Evolutionary conservation across 306 rosid genomes (phyloP).

Genomic region (Geum urbanum): DNA sequence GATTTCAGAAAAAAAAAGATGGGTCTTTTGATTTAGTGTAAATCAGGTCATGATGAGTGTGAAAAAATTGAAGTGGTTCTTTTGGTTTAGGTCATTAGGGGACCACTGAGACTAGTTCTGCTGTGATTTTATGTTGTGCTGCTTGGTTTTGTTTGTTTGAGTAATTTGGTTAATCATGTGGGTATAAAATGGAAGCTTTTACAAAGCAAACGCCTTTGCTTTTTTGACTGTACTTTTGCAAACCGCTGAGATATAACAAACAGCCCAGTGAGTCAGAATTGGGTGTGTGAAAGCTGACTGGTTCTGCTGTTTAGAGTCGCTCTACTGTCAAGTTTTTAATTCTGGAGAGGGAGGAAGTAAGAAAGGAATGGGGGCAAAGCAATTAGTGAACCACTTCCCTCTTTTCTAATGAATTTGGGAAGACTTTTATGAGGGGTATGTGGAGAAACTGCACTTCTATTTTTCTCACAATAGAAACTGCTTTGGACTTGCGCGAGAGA

Average conservation of each 20-base stretch:
- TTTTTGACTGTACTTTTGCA: constrained; percentile 18
- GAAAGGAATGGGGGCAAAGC: not conserved
- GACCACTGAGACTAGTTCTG: constrained; percentile 30
- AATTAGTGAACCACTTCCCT: constrained; percentile 12
- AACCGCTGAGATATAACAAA: not conserved
- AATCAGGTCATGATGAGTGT: constrained; percentile 13
- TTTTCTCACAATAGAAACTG: constrained; percentile 16
- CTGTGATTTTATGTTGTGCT: constrained; percentile 17
- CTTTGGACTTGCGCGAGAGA: constrained; percentile 32
- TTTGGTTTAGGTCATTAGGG: constrained; percentile 14
- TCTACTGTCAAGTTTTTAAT: not conserved
- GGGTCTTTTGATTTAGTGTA: constrained; percentile 17
- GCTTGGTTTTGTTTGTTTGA: constrained; percentile 13
- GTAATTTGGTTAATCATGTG: constrained; percentile 23
- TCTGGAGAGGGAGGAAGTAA: not conserved
- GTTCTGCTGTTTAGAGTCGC: not conserved
- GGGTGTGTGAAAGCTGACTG: constrained; percentile 2
- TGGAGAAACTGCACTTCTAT: constrained; percentile 15
- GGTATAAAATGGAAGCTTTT: constrained; percentile 15
- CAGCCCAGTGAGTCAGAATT: constrained; percentile 5
- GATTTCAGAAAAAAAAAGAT: constrained; percentile 4
- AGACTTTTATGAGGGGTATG: constrained; percentile 20
- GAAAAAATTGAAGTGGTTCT: constrained; percentile 8
- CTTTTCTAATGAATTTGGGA: constrained; percentile 19
- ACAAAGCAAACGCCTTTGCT: constrained; percentile 20